These are phyloP conservation scores for Chalaropsis thielavioides DNA, from an alignment of 2,329 filamentous ascomycete genomes.

Conservation along the genomic window DNA sequence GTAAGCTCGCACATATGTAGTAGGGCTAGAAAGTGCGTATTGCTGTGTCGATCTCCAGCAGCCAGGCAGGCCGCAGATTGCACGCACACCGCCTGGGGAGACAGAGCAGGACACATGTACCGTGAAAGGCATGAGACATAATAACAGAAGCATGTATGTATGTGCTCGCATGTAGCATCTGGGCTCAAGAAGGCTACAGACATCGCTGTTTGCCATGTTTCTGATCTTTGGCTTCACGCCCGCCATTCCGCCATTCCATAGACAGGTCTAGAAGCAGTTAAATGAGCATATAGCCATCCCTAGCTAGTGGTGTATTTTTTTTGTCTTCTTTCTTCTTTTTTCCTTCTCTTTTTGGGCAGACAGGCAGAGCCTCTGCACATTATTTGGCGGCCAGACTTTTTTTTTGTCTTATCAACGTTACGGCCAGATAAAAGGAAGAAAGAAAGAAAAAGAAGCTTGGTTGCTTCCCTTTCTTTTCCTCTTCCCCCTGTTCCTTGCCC, in stretches of 20 bases:
- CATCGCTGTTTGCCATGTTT: background rate
- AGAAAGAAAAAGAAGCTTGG: background rate
- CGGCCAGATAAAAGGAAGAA: background rate
- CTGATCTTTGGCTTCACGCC: background rate
- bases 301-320: background rate
- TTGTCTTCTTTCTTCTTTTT: background rate
- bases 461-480: background rate
- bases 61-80: background rate
- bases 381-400: background rate
- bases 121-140: too few species aligned
- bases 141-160: too few species aligned
- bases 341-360: background rate
- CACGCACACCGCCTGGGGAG: background rate
- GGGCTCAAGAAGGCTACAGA: background rate
- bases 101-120: background rate
- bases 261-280: conserved; percentile 14
- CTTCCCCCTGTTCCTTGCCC: conserved; percentile 1
- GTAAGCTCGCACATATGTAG: background rate
- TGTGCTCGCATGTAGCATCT: too few species aligned
- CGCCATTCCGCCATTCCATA: background rate
- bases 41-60: background rate
- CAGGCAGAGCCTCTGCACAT: background rate
- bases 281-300: background rate
- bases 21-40: background rate
- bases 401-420: conserved; percentile 17